Evolutionary conservation across 106 monocot genomes (phyloP), one percentile per base, ranked within the genome.

Genomic region (Posidonia australis): DNA sequence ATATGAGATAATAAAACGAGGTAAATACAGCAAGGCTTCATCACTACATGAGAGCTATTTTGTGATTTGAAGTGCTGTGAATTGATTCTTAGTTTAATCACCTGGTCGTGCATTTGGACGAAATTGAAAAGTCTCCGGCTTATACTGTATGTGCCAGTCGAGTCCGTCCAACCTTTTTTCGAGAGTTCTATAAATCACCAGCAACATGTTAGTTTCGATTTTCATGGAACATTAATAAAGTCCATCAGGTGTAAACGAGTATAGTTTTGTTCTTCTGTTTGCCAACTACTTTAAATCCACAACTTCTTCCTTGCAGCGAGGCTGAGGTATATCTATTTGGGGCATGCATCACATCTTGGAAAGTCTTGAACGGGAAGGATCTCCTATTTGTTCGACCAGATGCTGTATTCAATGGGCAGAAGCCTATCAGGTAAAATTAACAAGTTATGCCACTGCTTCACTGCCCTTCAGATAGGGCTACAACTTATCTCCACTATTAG

Each of bases 311-410:
- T 43, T 72, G 66, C 78, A 96, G 96, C 62, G 83, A 87, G 52
- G 91, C 91, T 62, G 91, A 98, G 64, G 72, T 98, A 46, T 98
- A 98, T 77, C 77, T 98, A 13, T 98, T 87, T 70, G 98, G 98
- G 5, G 98, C 74, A 19, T 98, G 98, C 36, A 17, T 91, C 51
- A 91, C 98, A 30, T 98, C 98, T 60, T 98, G 80, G 85, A 91
- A 87, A 64, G 70, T 67, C 64, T 30, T 72, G 0, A 73, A 66
- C 70, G 91, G 81, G 43, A 85, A 87, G 46, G 87, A 98, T 59
- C 68, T 98, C 17, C 79, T 98, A 19, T 98, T 86, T 67, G 87
- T 98, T 63, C 84, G 98, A 17, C 98, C 98, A 22, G 98, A 98
- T 83, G 98, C 98, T n/a, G 83, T 98, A 17, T 98, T 91, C 70